These are phyloP conservation scores for Jackrogersella multiformis DNA, from an alignment of 495 filamentous ascomycete species.

Conservation along the genomic window DNA sequence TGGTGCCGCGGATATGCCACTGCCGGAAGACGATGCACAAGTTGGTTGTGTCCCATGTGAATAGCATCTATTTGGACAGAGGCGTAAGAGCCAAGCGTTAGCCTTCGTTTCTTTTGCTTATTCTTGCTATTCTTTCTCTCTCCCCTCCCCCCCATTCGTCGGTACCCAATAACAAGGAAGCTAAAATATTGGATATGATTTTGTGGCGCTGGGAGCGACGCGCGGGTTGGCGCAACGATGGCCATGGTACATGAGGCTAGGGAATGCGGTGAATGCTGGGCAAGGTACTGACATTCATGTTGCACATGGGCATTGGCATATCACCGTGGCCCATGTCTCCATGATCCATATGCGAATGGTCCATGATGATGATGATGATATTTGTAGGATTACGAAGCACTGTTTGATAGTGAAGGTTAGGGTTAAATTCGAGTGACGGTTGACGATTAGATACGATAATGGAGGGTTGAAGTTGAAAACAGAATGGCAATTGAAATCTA, in stretches of 20 bases:
- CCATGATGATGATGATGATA: conserved; percentile 43
- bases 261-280: not conserved
- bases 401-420: not conserved
- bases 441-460: not conserved
- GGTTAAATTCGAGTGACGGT: conserved; percentile 5
- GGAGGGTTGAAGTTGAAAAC: not conserved
- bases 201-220: conserved; percentile 16
- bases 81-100: conserved; percentile 13
- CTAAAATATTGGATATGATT: not conserved
- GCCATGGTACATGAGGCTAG: conserved; percentile 20
- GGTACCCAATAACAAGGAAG: conserved; percentile 21
- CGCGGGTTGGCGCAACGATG: conserved; percentile 6
- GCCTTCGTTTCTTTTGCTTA: conserved; percentile 1
- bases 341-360: conserved; percentile 64
- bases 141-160: not conserved
- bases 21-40: conserved; percentile 94
- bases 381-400: conserved; percentile 3
- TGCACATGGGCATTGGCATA: conserved; percentile 63
- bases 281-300: conserved; percentile 75
- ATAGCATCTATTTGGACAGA: conserved; percentile 78
- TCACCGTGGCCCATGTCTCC: conserved; percentile 60
- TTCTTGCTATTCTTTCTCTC: conserved; percentile 1
- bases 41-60: conserved; percentile 91
- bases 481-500: not conserved
- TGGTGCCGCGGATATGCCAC: conserved; percentile 83